A percentile compares a stretch with the other conserved stretches of the same genome.
Evolutionary conservation across 139 green algal genomes (phyloP).

Genomic region (Micractinium conductrix): DNA sequence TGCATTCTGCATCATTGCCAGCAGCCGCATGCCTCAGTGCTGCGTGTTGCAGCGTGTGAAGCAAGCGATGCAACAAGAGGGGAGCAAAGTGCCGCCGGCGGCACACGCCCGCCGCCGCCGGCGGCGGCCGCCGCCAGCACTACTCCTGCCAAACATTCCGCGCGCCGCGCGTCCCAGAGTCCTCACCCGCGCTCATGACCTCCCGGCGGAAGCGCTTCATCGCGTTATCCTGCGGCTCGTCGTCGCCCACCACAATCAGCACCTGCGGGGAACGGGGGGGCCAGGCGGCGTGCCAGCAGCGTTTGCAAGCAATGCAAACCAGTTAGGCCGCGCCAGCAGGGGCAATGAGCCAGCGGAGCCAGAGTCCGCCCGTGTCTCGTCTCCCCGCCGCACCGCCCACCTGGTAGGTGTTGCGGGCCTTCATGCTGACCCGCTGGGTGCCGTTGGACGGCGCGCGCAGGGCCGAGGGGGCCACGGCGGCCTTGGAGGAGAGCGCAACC

Average conservation of each 20-base stretch:
- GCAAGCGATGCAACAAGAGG: too few relatives aligned
- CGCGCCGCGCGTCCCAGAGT: neutral
- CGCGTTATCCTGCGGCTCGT: constrained; percentile 51
- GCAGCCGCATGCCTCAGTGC: too few relatives aligned
- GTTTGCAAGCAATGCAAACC: too few relatives aligned
- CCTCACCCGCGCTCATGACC: constrained; percentile 37
- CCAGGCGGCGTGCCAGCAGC: too few relatives aligned
- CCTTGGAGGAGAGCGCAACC: neutral
- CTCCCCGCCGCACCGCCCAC: too few relatives aligned
- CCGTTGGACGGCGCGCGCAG: constrained; percentile 1
- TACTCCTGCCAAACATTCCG: neutral
- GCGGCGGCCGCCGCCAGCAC: neutral
- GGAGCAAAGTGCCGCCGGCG: too few relatives aligned
- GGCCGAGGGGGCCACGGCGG: neutral
- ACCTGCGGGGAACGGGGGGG: too few relatives aligned
- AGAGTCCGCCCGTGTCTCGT: too few relatives aligned
- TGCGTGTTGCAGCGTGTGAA: too few relatives aligned
- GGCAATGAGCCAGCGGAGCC: too few relatives aligned
- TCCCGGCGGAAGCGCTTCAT: constrained; percentile 51
- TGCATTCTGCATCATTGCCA: too few relatives aligned
- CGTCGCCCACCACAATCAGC: constrained; percentile 46
- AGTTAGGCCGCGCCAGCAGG: too few relatives aligned
- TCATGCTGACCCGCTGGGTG: neutral
- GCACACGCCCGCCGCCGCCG: neutral
- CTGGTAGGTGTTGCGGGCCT: constrained; percentile 8